A percentile compares a stretch with the other conserved stretches of the same genome.
These are phyloP conservation scores for Eucalyptus marginata DNA, from an alignment of 345 rosid species.

Conservation along the genomic window DNA sequence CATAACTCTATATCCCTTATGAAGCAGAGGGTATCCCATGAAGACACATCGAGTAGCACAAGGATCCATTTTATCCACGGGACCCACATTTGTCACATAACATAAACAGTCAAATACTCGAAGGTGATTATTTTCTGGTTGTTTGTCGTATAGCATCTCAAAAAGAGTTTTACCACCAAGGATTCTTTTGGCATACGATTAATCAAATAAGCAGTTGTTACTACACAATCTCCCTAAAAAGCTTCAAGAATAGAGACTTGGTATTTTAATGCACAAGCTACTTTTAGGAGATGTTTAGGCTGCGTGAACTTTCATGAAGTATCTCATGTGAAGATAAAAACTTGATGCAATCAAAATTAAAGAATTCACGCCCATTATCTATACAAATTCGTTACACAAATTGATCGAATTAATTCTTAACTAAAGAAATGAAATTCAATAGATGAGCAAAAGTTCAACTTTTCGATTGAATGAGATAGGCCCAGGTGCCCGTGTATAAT, in stretches of 20 bases:
- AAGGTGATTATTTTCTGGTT: too few species aligned
- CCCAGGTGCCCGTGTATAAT: background rate
- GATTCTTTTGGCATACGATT: background rate
- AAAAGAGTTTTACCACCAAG: background rate
- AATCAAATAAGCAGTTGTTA: fast-evolving
- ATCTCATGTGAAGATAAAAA: background rate
- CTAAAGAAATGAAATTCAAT: background rate
- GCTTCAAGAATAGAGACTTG: background rate
- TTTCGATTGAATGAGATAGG: background rate
- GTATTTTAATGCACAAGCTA: background rate
- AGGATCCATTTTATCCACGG: background rate
- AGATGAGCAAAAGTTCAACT: background rate
- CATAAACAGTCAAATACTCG: background rate
- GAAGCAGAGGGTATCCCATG: background rate
- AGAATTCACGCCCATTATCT: background rate
- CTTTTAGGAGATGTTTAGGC: too few species aligned
- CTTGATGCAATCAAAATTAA: background rate
- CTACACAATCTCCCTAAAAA: background rate
- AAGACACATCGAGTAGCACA: background rate
- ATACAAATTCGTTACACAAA: too few species aligned
- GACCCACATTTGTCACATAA: background rate
- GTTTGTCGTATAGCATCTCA: background rate
- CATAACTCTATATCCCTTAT: background rate
- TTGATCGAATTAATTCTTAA: too few species aligned
- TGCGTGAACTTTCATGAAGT: background rate